Conservation (phyloP, 1,284 basidiomycete species). For the Ustilago curta region DNA sequence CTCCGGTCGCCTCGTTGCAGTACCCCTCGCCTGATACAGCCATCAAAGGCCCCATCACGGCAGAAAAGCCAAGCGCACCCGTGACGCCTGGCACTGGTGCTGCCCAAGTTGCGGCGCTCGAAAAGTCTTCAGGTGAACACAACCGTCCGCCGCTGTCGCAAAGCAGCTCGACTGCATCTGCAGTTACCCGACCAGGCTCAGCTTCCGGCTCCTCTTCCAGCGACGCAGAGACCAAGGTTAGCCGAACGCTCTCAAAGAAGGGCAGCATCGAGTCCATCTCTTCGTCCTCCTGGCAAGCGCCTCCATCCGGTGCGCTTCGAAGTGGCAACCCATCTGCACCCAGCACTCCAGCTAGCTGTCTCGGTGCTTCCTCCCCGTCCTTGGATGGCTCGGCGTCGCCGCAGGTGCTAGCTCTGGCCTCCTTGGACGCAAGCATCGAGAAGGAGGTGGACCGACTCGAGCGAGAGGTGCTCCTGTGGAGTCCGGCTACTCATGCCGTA, state of each 20-base stretch:
- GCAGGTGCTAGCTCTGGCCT: slow-evolving; percentile 39
- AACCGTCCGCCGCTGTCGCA: slow-evolving; percentile 22
- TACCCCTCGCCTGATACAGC: slow-evolving; percentile 17
- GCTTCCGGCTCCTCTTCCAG: slow-evolving; percentile 1
- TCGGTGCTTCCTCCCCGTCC: slow-evolving; percentile 14
- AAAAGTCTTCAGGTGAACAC: slow-evolving; percentile 43
- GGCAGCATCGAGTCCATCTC: slow-evolving; percentile 47
- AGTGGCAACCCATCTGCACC: slow-evolving; percentile 28
- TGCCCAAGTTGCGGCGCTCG: slow-evolving; percentile 43
- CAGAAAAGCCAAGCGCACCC: slow-evolving; percentile 36
- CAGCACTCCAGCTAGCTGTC: slow-evolving; percentile 33
- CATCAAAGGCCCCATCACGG: slow-evolving; percentile 40
- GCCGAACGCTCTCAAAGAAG: slow-evolving; percentile 6
- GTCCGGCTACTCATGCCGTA: slow-evolving; percentile 63
- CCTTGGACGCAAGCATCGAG: slow-evolving; percentile 51
- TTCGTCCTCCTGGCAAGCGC: slow-evolving; percentile 46
- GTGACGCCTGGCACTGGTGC: slow-evolving; percentile 42
- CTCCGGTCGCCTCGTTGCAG: slow-evolving; percentile 36
- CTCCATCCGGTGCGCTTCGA: slow-evolving; percentile 26
- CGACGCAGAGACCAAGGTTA: slow-evolving; percentile 1
- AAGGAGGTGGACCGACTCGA: slow-evolving; percentile 65
- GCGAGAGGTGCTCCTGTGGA: slow-evolving; percentile 61
- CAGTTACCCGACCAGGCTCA: slow-evolving; percentile 4
- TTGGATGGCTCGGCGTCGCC: slow-evolving; percentile 44
- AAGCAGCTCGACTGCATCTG: slow-evolving; percentile 27